Evolutionary conservation across 2,329 filamentous ascomycete species (phyloP).

Genomic region (Neofusicoccum umdonicola): DNA sequence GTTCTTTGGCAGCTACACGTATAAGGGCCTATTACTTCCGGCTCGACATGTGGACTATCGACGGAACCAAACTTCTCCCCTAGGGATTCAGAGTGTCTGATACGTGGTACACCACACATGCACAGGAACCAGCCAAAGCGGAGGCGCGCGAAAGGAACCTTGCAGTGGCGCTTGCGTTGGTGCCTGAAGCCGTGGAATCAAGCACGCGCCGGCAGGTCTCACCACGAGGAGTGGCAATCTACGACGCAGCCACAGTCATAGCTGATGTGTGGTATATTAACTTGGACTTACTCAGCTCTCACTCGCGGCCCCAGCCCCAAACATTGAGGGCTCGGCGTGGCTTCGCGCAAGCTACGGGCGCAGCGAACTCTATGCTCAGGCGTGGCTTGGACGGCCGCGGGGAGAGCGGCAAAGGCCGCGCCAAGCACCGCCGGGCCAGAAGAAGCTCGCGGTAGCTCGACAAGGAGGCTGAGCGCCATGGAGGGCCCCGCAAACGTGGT

Average conservation of each 20-base stretch:
- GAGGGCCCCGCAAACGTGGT: background rate
- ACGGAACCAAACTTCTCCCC: background rate
- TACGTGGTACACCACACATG: background rate
- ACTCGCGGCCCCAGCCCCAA: background rate
- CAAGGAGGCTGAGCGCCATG: slow-evolving; percentile 1
- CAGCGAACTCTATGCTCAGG: background rate
- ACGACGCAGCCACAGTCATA: background rate
- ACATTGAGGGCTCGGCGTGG: background rate
- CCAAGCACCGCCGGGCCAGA: background rate
- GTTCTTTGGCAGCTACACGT: background rate
- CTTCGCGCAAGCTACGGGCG: background rate
- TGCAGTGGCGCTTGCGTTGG: background rate
- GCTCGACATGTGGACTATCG: background rate
- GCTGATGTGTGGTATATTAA: background rate
- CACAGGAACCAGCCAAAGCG: background rate
- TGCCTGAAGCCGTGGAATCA: background rate
- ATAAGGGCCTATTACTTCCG: background rate
- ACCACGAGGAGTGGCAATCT: background rate
- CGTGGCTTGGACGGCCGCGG: background rate
- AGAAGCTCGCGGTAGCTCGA: slow-evolving; percentile 12
- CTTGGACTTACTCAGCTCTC: background rate
- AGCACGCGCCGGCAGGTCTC: slow-evolving; percentile 1
- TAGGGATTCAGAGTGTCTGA: background rate
- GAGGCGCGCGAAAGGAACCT: background rate
- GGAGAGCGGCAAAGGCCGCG: background rate